These are phyloP conservation scores for Coemansia sp. DNA, from an alignment of 192 early-diverging fungal genomes.

Conservation along the genomic window DNA sequence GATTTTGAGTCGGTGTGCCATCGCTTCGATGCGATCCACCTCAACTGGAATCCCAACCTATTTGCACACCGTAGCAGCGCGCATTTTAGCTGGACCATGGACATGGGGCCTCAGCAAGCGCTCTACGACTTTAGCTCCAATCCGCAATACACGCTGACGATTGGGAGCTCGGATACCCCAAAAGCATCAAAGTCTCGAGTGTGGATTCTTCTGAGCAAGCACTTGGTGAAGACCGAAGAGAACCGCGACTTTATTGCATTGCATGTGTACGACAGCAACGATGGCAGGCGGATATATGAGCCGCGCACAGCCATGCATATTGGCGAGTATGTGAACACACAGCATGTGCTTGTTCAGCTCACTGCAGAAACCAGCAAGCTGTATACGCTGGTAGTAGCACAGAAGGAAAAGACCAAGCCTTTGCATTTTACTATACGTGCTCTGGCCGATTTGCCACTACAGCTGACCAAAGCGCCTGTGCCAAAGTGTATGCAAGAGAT, in stretches of 20 bases:
- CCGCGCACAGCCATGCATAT: constrained; percentile 62
- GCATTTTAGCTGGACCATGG: constrained; percentile 56
- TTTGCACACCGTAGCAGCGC: constrained; percentile 65
- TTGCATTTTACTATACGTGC: constrained; percentile 77
- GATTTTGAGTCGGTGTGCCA: constrained; percentile 76
- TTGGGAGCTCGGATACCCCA: constrained; percentile 11
- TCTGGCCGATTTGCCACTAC: constrained; percentile 64
- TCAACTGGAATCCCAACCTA: constrained; percentile 85
- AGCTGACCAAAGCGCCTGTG: constrained; percentile 59
- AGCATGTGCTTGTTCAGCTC: constrained; percentile 68
- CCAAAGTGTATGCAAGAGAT: constrained; percentile 47
- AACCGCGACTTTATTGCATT: constrained; percentile 86
- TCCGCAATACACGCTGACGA: constrained; percentile 74
- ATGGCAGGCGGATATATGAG: constrained; percentile 65
- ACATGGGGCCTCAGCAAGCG: constrained; percentile 51
- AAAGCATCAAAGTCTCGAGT: constrained; percentile 51
- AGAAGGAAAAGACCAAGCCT: constrained; percentile 66
- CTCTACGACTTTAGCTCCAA: constrained; percentile 68
- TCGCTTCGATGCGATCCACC: constrained; percentile 82
- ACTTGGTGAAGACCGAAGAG: constrained; percentile 75
- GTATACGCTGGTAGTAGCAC: constrained; percentile 76
- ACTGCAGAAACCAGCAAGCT: constrained; percentile 28
- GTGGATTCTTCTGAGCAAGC: constrained; percentile 82
- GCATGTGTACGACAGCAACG: constrained; percentile 73
- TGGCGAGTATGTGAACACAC: constrained; percentile 84